phyloP scores from a whole-genome alignment of 345 rosid species.

The Zanthoxylum bungeanum region DNA sequence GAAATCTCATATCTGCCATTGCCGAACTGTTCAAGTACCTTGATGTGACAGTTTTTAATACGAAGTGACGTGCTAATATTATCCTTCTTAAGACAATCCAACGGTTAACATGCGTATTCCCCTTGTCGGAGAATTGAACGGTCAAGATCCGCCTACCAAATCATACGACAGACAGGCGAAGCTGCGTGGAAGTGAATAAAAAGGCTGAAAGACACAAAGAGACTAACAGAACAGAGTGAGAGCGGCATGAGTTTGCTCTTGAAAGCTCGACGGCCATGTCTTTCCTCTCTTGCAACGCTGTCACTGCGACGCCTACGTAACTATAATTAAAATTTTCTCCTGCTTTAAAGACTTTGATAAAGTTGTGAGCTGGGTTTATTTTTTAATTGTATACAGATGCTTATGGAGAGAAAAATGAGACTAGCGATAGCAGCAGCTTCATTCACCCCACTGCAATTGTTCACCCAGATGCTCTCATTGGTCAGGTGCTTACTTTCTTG shows the following conservation, averaged over 20 bases:
- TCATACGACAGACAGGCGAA: slow-evolving; percentile 1
- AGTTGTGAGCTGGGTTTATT: slow-evolving; percentile 1
- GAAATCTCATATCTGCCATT: too few species aligned
- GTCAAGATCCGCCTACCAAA: background rate
- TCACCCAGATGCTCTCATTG: slow-evolving; percentile 76
- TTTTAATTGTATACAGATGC: slow-evolving; percentile 28
- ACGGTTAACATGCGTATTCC: background rate
- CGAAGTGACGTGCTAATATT: background rate
- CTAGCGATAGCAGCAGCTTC: slow-evolving; percentile 22
- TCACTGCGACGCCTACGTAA: slow-evolving; percentile 34
- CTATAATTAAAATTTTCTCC: background rate
- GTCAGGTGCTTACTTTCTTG: slow-evolving; percentile 45
- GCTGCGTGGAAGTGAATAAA: background rate
- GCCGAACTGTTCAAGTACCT: too few species aligned
- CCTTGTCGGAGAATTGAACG: background rate
- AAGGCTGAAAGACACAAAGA: background rate
- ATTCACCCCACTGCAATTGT: slow-evolving; percentile 73
- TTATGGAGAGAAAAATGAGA: slow-evolving; percentile 22
- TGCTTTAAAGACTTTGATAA: background rate
- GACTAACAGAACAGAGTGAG: background rate
- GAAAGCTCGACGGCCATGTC: slow-evolving; percentile 35
- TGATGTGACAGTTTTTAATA: too few species aligned
- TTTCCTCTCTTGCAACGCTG: slow-evolving; percentile 20
- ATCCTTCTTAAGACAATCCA: background rate
- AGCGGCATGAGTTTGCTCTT: slow-evolving; percentile 44